These are phyloP conservation scores for Agaricus blazei DNA, from an alignment of 768 basidiomycete genomes.

Conservation along the genomic window DNA sequence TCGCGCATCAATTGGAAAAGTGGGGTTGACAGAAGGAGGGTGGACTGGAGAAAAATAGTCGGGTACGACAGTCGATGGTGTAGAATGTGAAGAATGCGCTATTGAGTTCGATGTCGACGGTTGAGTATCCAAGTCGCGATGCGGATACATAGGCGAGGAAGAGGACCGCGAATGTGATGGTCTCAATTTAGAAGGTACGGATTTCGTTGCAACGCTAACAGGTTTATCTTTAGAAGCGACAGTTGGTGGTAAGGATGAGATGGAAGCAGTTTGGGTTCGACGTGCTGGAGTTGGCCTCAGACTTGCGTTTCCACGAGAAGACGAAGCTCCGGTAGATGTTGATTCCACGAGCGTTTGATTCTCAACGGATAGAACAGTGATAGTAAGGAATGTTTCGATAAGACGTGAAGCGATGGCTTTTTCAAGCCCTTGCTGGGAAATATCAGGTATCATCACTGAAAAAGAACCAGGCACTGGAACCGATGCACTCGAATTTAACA, in stretches of 20 bases:
- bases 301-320: not conserved
- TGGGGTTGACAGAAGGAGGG: conserved; percentile 79
- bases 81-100: not conserved
- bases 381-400: conserved; percentile 71
- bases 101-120: not conserved
- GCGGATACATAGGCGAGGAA: not conserved
- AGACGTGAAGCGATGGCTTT: conserved; percentile 67
- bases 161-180: not conserved
- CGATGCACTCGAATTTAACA: conserved; percentile 11
- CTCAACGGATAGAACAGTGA: conserved; percentile 31
- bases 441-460: conserved; percentile 39
- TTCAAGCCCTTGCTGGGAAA: conserved; percentile 67
- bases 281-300: conserved; percentile 1
- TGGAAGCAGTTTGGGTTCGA: not conserved
- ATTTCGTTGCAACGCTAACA: not conserved
- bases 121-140: not conserved
- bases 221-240: not conserved
- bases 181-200: not conserved
- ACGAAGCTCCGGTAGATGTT: not conserved
- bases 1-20: conserved; percentile 55
- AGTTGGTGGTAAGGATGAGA: not conserved
- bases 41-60: conserved; percentile 80
- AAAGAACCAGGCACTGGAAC: conserved; percentile 15
- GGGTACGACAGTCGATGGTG: conserved; percentile 21
- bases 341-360: conserved; percentile 6